Evolutionary conservation across 108 stramenopile genomes (phyloP).

Genomic region (Schizochytrium sp.): DNA sequence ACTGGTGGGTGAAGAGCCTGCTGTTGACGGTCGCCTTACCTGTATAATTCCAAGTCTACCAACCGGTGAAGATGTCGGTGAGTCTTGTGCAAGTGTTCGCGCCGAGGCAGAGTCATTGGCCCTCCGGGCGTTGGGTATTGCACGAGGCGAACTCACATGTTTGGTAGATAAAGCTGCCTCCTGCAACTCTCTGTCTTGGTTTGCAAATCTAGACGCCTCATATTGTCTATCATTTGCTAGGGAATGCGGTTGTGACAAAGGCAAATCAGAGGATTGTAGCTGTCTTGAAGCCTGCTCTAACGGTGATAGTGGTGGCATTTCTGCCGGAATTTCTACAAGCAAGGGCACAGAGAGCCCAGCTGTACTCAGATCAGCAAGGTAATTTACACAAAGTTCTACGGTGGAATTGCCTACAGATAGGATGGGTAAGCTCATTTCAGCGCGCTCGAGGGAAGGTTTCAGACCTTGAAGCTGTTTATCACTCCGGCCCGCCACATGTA

Average conservation of each 20-base stretch:
- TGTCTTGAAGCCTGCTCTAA: background rate
- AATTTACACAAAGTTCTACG: background rate
- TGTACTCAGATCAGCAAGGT: conserved; percentile 7
- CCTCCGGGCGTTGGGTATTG: too few species aligned
- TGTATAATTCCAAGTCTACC: too few species aligned
- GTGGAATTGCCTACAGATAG: background rate
- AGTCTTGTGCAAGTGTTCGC: too few species aligned
- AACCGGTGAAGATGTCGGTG: too few species aligned
- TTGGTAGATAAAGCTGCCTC: too few species aligned
- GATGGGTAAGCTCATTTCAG: background rate
- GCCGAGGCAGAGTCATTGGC: too few species aligned
- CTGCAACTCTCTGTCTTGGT: too few species aligned
- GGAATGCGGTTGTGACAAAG: too few species aligned
- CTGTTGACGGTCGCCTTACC: background rate
- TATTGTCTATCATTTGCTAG: too few species aligned
- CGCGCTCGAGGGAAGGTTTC: background rate
- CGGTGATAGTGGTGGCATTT: background rate
- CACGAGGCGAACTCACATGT: too few species aligned
- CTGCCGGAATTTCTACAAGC: background rate
- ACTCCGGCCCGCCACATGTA: background rate
- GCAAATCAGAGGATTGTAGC: background rate
- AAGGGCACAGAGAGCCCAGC: background rate
- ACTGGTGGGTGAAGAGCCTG: background rate
- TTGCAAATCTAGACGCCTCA: too few species aligned
- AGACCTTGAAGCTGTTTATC: background rate